These are phyloP conservation scores for Phalaenopsis equestris DNA, from an alignment of 106 monocot species.

Conservation along the genomic window DNA sequence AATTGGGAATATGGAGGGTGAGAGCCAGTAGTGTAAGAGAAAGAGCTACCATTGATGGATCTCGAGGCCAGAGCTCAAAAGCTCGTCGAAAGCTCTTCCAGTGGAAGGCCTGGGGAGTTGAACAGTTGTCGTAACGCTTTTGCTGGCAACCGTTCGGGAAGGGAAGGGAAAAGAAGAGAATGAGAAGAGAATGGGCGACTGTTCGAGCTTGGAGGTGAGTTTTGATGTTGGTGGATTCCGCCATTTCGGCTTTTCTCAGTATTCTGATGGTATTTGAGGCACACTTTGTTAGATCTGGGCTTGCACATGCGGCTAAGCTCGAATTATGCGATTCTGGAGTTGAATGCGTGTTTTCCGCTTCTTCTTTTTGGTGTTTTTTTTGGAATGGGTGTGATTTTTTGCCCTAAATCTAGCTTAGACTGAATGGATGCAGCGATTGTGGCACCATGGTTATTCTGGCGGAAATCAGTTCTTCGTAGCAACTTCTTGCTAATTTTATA, in stretches of 20 bases:
- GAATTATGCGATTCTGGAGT: not conserved
- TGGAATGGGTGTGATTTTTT: not conserved
- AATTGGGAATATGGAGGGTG: not conserved
- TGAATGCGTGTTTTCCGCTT: not conserved
- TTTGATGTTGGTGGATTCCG: not conserved
- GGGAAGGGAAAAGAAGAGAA: constrained; percentile 1
- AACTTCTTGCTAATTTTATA: not conserved
- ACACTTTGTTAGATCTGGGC: not conserved
- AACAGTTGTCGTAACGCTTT: not conserved
- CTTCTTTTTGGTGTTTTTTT: not conserved
- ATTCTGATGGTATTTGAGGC: not conserved
- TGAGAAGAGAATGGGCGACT: not conserved
- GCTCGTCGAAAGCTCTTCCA: not conserved
- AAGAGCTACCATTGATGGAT: not conserved
- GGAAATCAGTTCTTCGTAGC: not conserved
- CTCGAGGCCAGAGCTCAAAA: not conserved
- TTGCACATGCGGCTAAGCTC: not conserved
- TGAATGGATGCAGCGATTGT: not conserved
- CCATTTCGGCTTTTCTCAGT: not conserved
- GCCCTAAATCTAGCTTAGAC: not conserved
- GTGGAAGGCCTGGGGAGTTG: not conserved
- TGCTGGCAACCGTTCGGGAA: not conserved
- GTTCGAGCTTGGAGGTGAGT: not conserved
- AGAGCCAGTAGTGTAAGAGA: not conserved
- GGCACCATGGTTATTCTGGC: not conserved